phyloP scores from a whole-genome alignment of 768 basidiomycete species.

The Russula olivacea region DNA sequence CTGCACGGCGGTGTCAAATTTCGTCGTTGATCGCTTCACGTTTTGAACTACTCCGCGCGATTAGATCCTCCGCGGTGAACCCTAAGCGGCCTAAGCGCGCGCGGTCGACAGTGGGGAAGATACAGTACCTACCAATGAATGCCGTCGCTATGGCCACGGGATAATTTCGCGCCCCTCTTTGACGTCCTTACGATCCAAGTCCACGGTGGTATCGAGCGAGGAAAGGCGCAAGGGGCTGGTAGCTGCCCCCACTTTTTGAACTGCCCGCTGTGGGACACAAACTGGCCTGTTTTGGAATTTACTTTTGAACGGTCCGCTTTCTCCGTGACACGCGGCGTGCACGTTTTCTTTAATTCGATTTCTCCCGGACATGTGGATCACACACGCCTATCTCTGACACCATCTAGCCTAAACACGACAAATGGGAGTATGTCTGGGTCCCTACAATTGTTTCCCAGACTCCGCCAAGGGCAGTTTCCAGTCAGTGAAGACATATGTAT shows the following conservation, averaged over 20 bases:
- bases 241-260: constrained; percentile 7
- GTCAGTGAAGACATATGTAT: neutral
- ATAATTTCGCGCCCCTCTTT: neutral
- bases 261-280: constrained; percentile 13
- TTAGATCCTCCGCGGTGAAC: neutral
- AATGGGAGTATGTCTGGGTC: neutral
- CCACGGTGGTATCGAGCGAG: neutral
- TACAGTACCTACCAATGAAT: too few relatives aligned
- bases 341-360: neutral
- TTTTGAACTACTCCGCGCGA: constrained; percentile 13
- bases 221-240: neutral
- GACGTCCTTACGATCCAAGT: neutral
- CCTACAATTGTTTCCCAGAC: neutral
- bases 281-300: constrained; percentile 18
- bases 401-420: too few relatives aligned
- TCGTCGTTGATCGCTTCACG: neutral
- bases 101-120: neutral
- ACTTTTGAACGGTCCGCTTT: neutral
- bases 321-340: neutral
- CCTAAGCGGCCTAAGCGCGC: neutral
- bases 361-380: neutral
- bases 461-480: neutral
- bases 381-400: too few relatives aligned
- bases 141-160: neutral
- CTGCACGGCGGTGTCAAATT: neutral